These are phyloP conservation scores for Candida neerlandica DNA, from an alignment of 1,139 yeast species.

Conservation along the genomic window DNA sequence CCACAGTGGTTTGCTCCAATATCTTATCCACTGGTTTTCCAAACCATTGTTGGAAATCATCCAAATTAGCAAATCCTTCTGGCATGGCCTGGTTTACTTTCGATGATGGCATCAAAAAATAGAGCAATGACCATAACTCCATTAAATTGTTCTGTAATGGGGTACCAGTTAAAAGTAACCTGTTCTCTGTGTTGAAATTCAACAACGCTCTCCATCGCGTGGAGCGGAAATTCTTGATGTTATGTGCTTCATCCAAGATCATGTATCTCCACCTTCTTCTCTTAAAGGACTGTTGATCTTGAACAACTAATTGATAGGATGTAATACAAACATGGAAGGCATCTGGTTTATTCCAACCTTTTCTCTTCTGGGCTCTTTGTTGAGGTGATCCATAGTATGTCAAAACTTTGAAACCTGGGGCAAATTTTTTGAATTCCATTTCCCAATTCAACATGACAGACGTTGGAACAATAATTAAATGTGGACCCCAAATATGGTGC, in stretches of 20 bases:
- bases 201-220: conserved; percentile 96
- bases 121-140: conserved; percentile 91
- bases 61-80: conserved; percentile 93
- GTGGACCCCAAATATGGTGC: conserved; percentile 97
- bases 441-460: conserved; percentile 99
- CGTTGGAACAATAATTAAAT: conserved; percentile 94
- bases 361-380: conserved; percentile 92
- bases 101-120: conserved; percentile 93
- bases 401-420: conserved; percentile 94
- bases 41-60: conserved; percentile 97
- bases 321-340: conserved; percentile 97
- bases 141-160: conserved; percentile 91
- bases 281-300: conserved; percentile 92
- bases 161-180: conserved; percentile 91
- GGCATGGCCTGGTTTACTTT: conserved; percentile 76
- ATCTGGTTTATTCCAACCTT: conserved; percentile 97
- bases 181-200: conserved; percentile 88
- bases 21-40: conserved; percentile 94
- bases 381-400: conserved; percentile 98
- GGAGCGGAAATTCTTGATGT: conserved; percentile 92
- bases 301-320: conserved; percentile 93
- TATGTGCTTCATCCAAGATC: conserved; percentile 98
- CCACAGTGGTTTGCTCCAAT: conserved; percentile 69
- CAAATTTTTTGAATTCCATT: conserved; percentile 97
- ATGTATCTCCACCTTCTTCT: conserved; percentile 93